Percentiles rank a stretch among this genome's conserved stretches.
These are phyloP conservation scores for Citrus inodora DNA, from an alignment of 345 rosid species.

Conservation along the genomic window DNA sequence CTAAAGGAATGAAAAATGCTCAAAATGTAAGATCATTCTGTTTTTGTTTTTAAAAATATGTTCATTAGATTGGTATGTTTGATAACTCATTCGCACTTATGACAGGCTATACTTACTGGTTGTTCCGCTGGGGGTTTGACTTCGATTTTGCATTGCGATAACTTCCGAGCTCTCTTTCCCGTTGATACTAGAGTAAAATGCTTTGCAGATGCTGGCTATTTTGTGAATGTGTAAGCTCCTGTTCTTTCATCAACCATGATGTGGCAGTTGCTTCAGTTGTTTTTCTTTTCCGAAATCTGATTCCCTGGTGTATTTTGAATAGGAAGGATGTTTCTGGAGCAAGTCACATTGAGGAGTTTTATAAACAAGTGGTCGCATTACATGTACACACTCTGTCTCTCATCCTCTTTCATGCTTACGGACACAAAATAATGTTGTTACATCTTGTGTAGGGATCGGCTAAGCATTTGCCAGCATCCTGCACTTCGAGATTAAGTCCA, in stretches of 20 bases:
- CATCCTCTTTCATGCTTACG: background rate
- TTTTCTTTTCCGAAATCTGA: slow-evolving; percentile 13
- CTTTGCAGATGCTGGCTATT: slow-evolving; percentile 93
- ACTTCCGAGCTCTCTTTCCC: slow-evolving; percentile 68
- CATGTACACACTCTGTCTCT: slow-evolving; percentile 48
- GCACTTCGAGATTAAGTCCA: slow-evolving; percentile 64
- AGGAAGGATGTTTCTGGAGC: slow-evolving; percentile 83
- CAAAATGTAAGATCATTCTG: slow-evolving; percentile 45
- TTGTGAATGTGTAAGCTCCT: slow-evolving; percentile 69
- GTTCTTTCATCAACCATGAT: background rate
- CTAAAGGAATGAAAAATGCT: slow-evolving; percentile 83
- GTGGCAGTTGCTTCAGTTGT: background rate
- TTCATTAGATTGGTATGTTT: background rate
- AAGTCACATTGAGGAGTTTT: slow-evolving; percentile 52
- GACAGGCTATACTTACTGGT: slow-evolving; percentile 82
- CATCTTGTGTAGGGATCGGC: slow-evolving; percentile 64
- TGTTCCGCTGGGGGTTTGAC: slow-evolving; percentile 98
- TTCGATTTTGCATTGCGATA: slow-evolving; percentile 82
- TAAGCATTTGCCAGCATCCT: slow-evolving; percentile 70
- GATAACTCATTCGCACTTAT: slow-evolving; percentile 1
- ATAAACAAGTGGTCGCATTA: slow-evolving; percentile 60
- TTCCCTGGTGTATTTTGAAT: slow-evolving; percentile 11
- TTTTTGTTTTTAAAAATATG: background rate
- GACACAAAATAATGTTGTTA: background rate
- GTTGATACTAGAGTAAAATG: slow-evolving; percentile 76